Conservation (phyloP, 2,329 filamentous ascomycete genomes). For the Chaetomium globosum region DNA sequence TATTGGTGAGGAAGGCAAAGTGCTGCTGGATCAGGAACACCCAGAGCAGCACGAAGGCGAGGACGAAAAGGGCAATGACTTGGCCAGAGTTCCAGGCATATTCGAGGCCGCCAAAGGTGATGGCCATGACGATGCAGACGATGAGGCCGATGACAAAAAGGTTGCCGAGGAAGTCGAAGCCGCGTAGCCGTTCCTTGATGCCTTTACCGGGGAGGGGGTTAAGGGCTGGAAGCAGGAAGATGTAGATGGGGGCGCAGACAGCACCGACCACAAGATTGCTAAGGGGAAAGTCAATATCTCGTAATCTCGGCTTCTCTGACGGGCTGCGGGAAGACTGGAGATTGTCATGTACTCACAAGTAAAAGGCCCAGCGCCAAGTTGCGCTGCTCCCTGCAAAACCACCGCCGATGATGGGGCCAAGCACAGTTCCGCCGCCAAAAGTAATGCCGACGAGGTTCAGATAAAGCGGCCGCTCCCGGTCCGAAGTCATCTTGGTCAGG, state of each 20-base stretch:
- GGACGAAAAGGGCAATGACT: slow-evolving; percentile 3
- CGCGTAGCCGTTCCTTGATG: not conserved
- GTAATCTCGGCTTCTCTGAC: not conserved
- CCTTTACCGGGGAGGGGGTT: not conserved
- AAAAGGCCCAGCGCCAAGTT: slow-evolving; percentile 9
- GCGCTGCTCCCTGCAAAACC: not conserved
- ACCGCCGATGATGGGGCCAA: slow-evolving; percentile 4
- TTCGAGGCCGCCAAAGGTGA: slow-evolving; percentile 9
- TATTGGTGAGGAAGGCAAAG: not conserved
- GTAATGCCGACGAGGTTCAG: not conserved
- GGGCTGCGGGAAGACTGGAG: not conserved
- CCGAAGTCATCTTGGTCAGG: not conserved
- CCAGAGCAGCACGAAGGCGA: not conserved
- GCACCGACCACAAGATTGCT: slow-evolving; percentile 5
- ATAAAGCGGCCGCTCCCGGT: not conserved
- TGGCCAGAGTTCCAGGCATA: not conserved
- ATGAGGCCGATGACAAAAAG: not conserved
- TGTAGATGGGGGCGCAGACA: not conserved
- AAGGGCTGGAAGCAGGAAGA: not conserved
- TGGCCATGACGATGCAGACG: slow-evolving; percentile 5
- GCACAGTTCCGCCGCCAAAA: not conserved
- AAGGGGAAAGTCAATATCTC: not conserved
- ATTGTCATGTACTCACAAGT: not conserved
- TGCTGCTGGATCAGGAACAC: slow-evolving; percentile 1
- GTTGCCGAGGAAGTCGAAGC: not conserved